phyloP scores from a whole-genome alignment of 768 basidiomycete genomes.

The Vararia minispora region DNA sequence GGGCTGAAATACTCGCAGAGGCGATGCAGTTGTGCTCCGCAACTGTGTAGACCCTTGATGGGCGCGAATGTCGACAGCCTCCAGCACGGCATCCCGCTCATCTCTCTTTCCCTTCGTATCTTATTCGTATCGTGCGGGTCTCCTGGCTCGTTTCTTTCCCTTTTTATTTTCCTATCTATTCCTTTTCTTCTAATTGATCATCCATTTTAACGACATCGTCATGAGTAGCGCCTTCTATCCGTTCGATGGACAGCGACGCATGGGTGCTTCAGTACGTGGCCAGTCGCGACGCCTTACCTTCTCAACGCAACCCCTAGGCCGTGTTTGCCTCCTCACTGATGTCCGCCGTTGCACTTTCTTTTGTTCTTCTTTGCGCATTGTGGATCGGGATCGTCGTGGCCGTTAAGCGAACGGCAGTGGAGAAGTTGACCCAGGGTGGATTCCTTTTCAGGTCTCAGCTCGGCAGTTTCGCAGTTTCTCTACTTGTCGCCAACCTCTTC shows the following conservation, averaged over 20 bases:
- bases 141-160: slow-evolving; percentile 14
- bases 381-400: slow-evolving; percentile 19
- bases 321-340: slow-evolving; percentile 6
- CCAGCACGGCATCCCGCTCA: too few relatives aligned
- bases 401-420: slow-evolving; percentile 17
- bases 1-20: too few relatives aligned
- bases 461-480: slow-evolving; percentile 54
- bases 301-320: too few relatives aligned
- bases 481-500: slow-evolving; percentile 49
- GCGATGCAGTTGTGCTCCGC: too few relatives aligned
- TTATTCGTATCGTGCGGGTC: too few relatives aligned
- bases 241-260: too few relatives aligned
- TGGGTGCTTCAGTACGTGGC: too few relatives aligned
- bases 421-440: slow-evolving; percentile 26
- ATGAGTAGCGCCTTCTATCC: too few relatives aligned
- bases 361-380: slow-evolving; percentile 5
- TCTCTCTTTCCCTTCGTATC: too few relatives aligned
- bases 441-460: slow-evolving; percentile 65
- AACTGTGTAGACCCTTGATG: too few relatives aligned
- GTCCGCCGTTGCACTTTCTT: slow-evolving; percentile 8
- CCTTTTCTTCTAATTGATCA: slow-evolving; percentile 19
- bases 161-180: slow-evolving; percentile 12
- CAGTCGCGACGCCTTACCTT: too few relatives aligned
- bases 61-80: too few relatives aligned
- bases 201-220: slow-evolving; percentile 26